Conservation (phyloP, 805 yeast species). For the Lipomyces lipofer region DNA sequence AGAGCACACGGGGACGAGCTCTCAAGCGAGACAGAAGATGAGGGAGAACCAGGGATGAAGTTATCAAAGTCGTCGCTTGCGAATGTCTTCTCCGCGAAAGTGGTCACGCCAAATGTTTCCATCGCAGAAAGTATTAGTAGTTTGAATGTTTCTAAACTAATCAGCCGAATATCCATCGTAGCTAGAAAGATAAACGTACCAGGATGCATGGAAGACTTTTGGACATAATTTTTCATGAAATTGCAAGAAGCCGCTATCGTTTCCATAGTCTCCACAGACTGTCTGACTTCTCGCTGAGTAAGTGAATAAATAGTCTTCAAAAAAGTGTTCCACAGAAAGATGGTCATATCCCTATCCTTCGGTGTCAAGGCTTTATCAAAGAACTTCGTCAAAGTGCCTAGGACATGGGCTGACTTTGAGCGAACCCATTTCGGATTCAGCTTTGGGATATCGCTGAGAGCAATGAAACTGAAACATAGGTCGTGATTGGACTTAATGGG, state of each 20-base stretch:
- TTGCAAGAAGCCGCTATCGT: constrained; percentile 20
- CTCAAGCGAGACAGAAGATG: not conserved
- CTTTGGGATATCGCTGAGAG: constrained; percentile 11
- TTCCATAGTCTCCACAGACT: constrained; percentile 17
- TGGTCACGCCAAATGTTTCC: constrained; percentile 8
- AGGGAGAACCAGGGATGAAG: constrained; percentile 15
- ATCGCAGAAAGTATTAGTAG: constrained; percentile 6
- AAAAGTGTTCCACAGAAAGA: constrained; percentile 16
- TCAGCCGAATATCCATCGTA: not conserved
- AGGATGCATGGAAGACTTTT: not conserved
- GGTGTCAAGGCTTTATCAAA: constrained; percentile 10
- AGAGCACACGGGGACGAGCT: not conserved
- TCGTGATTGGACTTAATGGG: constrained; percentile 9
- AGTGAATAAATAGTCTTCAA: constrained; percentile 12
- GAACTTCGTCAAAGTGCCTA: constrained; percentile 7
- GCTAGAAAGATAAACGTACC: not conserved
- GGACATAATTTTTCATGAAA: constrained; percentile 6
- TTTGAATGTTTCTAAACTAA: constrained; percentile 3
- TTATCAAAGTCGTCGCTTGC: constrained; percentile 7
- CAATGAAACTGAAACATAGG: constrained; percentile 9
- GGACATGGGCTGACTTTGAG: constrained; percentile 2
- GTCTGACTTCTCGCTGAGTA: constrained; percentile 23
- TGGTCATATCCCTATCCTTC: not conserved
- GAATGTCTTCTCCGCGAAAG: constrained; percentile 11
- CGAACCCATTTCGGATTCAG: constrained; percentile 25